These are phyloP conservation scores for Dictyostelium citrinum DNA, from an alignment of 78 protist species.

Conservation along the genomic window DNA sequence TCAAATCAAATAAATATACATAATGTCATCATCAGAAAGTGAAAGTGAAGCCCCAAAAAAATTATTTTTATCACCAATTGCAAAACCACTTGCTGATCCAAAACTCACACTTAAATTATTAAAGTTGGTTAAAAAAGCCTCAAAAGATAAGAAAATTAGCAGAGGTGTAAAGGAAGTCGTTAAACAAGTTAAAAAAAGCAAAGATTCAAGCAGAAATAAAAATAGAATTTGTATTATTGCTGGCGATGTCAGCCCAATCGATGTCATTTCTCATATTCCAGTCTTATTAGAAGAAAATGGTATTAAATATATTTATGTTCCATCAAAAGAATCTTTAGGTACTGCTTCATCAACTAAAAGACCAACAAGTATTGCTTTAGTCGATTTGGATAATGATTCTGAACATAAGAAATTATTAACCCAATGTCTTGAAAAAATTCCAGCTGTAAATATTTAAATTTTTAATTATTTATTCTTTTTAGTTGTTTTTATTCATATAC, in stretches of 20 bases:
- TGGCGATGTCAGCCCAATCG: constrained; percentile 97
- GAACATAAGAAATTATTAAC: constrained; percentile 62
- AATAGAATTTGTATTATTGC: constrained; percentile 91
- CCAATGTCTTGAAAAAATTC: constrained; percentile 64
- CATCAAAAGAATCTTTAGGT: constrained; percentile 94
- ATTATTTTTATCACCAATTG: constrained; percentile 80
- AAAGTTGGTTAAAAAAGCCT: constrained; percentile 89
- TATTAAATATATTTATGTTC: constrained; percentile 93
- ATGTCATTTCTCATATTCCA: constrained; percentile 97
- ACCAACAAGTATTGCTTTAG: constrained; percentile 90
- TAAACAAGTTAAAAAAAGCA: constrained; percentile 88
- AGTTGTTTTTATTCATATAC: not conserved
- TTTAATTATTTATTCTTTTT: not conserved
- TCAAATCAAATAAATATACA: not conserved
- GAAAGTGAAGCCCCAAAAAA: constrained; percentile 33
- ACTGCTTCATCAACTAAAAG: constrained; percentile 94
- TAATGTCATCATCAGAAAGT: constrained; percentile 41
- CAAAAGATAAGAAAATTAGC: constrained; percentile 82
- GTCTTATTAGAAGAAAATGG: constrained; percentile 91
- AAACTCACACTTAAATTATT: constrained; percentile 89
- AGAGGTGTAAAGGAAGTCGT: constrained; percentile 97
- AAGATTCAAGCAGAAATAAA: constrained; percentile 20
- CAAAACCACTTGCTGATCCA: constrained; percentile 92
- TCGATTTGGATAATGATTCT: constrained; percentile 56
- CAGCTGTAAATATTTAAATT: constrained; percentile 3